Evolutionary conservation across 2,329 filamentous ascomycete species (phyloP), one percentile per base, ranked within the genome.

Genomic region (Beauveria rudraprayagi): DNA sequence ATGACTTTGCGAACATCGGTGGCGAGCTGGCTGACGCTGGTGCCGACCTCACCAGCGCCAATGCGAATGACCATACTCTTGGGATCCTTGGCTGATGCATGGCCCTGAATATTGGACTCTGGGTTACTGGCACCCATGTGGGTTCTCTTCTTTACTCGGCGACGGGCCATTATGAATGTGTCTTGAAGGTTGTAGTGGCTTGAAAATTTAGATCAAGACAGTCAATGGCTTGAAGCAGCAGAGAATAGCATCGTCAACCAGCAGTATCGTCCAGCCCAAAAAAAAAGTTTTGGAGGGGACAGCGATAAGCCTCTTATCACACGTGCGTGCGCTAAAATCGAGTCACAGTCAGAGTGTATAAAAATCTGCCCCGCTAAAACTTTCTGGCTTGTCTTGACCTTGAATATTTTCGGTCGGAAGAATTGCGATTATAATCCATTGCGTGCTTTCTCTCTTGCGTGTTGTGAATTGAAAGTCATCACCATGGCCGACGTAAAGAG

Each of bases 21-120:
- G 24, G 93, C 92, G 67, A 99, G 80, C 76, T 97, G 92, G 72
- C 88, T 93, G 68, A 99, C 84, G 73, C 90, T 96, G 63, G 91
- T 85, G 62, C 94, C 94, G 57, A 99, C 91, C 72, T 97, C 91
- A 69, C 92, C 90, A 68, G 92, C 93, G 68, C 94, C 94, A 69
- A 97, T 92, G 67, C 94, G 90, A 75, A 99, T 96, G 62, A 99
- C 93, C 93, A 99, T 97, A 73, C 89, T 95, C 81, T 97, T 97
- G 40, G 94, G 94, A 56, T 86, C 82, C 65, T 86, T 85, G 58
- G 83, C 80, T 26, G 86, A 83, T 62, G 84, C 82, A 74, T 86
- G 85, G 61, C 84, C 81, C 48, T 80, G 78, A 65, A 82, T 69
- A 68, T 81, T 77, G 64, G 78, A 74, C 68, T 83, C 83, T 57